Evolutionary conservation across 164 flowering plant genomes (phyloP), one percentile per base, ranked within the genome.

Genomic region (Aristolochia fimbriata): DNA sequence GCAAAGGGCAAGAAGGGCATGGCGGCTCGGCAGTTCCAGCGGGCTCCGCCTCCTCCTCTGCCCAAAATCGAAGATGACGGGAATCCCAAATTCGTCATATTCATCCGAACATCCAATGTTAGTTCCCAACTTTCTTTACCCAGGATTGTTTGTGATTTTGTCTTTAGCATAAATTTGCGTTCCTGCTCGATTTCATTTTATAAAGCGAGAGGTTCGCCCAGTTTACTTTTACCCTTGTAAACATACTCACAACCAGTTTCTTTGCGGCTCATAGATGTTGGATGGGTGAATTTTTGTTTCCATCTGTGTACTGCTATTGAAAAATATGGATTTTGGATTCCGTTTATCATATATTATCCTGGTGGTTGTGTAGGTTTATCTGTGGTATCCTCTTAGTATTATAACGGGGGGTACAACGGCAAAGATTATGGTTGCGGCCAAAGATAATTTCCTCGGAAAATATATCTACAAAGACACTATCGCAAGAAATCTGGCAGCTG

Each of bases 41-140:
- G 82, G 15, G 23, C 83, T 13, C 68, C 77, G 4, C 76, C 78
- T 51, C 91, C 88, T 58, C 65, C 83, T 9, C 27, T 89, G 68
- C 96, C 97, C 72, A 87, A 87, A 73, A 62, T 93, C 51, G 98
- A 89, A 73, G 94, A 93, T 56, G 96, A 93, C 70, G 97, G 94
- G 30, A 87, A 87, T 73, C 98, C 98, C 3, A 73, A 65, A 33
- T 93, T 93, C 47, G 90, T 89, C 51, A 75, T 93, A 70, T 93
- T 93, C 80, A 87, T 93, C 59, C 88, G 98, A 20, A 79, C 82
- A 80, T 85, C 87, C 33, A 82, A 86, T 68, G 98, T 93, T 47
- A 53, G 87, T 27, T 52, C 22, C 66, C n/a, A 55, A 19, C 21
- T 1, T 49, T 17, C 59, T 43, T 47, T 17, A 16, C 5, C 49